These are phyloP conservation scores for Leccinum truebloodii DNA, from an alignment of 768 basidiomycete genomes.

Conservation along the genomic window DNA sequence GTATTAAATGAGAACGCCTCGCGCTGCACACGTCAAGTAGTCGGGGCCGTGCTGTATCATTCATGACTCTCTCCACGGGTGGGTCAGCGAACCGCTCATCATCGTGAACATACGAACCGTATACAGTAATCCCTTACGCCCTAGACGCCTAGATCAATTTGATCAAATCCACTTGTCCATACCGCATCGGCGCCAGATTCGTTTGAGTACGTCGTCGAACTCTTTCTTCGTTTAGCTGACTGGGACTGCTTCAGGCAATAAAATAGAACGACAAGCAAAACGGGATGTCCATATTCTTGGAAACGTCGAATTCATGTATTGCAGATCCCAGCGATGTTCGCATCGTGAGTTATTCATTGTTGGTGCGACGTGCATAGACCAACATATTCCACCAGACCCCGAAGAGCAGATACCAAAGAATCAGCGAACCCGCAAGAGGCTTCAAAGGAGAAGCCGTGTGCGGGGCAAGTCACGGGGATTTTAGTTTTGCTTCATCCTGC, in stretches of 20 bases:
- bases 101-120: not conserved
- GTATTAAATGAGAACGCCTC: constrained; percentile 5
- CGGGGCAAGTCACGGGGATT: constrained; percentile 16
- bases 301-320: constrained; percentile 25
- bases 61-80: constrained; percentile 10
- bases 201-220: constrained; percentile 1
- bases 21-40: not conserved
- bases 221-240: constrained; percentile 1
- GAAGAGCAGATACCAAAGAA: constrained; percentile 17
- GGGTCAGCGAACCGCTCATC: constrained; percentile 1
- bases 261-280: constrained; percentile 12
- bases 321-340: constrained; percentile 16
- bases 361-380: not conserved
- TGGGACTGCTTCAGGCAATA: constrained; percentile 5
- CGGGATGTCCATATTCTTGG: constrained; percentile 5
- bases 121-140: constrained; percentile 2
- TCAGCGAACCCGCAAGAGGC: constrained; percentile 13
- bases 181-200: not conserved
- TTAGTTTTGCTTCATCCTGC: not conserved
- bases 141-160: constrained; percentile 8
- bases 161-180: constrained; percentile 2
- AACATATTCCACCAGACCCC: constrained; percentile 12
- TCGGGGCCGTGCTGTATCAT: constrained; percentile 3
- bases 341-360: constrained; percentile 12
- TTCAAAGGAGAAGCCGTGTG: constrained; percentile 21